phyloP scores from a whole-genome alignment of 208 protist genomes.

The Wallacemonas sp. region DNA sequence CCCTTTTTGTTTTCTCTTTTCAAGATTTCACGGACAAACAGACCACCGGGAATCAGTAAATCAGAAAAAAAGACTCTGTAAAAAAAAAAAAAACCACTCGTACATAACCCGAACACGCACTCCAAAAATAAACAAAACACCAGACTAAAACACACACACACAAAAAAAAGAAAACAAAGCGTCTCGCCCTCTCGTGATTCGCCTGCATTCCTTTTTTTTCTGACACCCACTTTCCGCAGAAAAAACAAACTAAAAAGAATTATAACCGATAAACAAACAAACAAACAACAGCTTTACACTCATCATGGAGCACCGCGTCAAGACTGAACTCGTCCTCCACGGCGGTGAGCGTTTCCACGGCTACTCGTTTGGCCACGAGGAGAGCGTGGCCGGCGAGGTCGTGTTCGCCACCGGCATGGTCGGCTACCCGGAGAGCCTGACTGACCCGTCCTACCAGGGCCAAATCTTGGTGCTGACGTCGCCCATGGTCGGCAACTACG shows the following conservation, averaged over 20 bases:
- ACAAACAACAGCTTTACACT: too few relatives aligned
- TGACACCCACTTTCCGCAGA: too few relatives aligned
- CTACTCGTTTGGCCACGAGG: slow-evolving; percentile 95
- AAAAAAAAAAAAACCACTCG: slow-evolving; percentile 9
- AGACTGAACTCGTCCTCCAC: slow-evolving; percentile 89
- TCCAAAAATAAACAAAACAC: neutral
- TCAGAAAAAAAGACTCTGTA: slow-evolving; percentile 19
- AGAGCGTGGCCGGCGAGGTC: slow-evolving; percentile 85
- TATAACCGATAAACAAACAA: neutral
- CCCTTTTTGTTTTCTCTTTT: slow-evolving; percentile 21
- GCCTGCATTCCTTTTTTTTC: too few relatives aligned
- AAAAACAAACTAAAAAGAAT: neutral
- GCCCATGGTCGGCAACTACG: slow-evolving; percentile 98
- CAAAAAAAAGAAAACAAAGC: too few relatives aligned
- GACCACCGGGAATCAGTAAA: slow-evolving; percentile 2
- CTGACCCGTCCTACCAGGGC: slow-evolving; percentile 97
- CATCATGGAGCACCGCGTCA: slow-evolving; percentile 44
- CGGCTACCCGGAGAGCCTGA: slow-evolving; percentile 94
- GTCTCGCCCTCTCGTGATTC: too few relatives aligned
- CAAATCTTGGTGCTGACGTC: slow-evolving; percentile 98
- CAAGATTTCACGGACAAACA: slow-evolving; percentile 18
- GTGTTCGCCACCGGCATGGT: slow-evolving; percentile 96
- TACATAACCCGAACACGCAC: neutral
- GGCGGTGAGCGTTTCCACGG: slow-evolving; percentile 95
- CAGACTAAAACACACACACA: neutral